Evolutionary conservation across 129 eudicot genomes (phyloP).

Genomic region (Centrapalus pauciflorus): DNA sequence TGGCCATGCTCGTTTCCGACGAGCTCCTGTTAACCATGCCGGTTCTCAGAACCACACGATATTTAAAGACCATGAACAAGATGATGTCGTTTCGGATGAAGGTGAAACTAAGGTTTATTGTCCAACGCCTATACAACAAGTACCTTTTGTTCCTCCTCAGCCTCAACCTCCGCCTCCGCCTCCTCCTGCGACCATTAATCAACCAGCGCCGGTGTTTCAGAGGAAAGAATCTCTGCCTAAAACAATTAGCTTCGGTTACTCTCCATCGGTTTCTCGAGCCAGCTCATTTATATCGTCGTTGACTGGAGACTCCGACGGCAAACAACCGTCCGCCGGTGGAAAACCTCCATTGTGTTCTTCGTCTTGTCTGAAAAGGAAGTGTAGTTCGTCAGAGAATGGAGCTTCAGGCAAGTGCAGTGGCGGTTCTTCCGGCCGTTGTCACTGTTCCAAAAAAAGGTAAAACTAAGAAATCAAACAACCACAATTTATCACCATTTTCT

Average conservation of each 20-base stretch:
- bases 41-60: neutral
- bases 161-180: neutral
- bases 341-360: constrained; percentile 63
- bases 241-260: constrained; percentile 57
- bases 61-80: constrained; percentile 2
- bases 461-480: neutral
- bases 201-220: constrained; percentile 19
- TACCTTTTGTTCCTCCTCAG: constrained; percentile 43
- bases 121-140: constrained; percentile 77
- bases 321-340: constrained; percentile 56
- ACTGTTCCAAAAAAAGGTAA: constrained; percentile 81
- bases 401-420: constrained; percentile 88
- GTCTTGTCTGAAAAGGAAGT: constrained; percentile 65
- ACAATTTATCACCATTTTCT: neutral
- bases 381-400: constrained; percentile 59
- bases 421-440: constrained; percentile 64
- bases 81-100: constrained; percentile 21
- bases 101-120: constrained; percentile 48
- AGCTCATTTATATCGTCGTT: constrained; percentile 66
- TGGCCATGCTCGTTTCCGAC: constrained; percentile 92
- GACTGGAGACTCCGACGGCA: constrained; percentile 46
- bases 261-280: constrained; percentile 56
- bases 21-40: constrained; percentile 47
- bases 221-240: constrained; percentile 42
- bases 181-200: constrained; percentile 1